Evolutionary conservation across 768 basidiomycete genomes (phyloP).

Genomic region (Fibroporia radiculosa): DNA sequence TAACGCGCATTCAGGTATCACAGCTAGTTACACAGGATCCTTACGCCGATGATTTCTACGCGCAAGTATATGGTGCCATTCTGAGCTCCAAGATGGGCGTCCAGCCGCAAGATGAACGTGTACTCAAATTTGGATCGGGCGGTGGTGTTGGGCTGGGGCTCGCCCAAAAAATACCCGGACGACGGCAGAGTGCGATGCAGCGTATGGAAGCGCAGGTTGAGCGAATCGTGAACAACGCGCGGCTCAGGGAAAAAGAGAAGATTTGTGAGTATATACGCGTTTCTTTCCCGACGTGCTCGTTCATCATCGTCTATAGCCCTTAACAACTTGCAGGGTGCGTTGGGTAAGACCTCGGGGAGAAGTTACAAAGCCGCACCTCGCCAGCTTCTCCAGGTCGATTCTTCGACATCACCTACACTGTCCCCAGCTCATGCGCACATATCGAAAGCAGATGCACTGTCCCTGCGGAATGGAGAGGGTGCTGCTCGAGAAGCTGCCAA

Average conservation of each 20-base stretch:
- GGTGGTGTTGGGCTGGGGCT: slow-evolving; percentile 84
- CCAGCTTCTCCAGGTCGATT: slow-evolving; percentile 86
- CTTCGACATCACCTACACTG: slow-evolving; percentile 34
- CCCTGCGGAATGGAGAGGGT: slow-evolving; percentile 35
- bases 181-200: slow-evolving; percentile 82
- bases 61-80: slow-evolving; percentile 88
- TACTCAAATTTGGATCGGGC: slow-evolving; percentile 77
- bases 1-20: slow-evolving; percentile 97
- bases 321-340: slow-evolving; percentile 82
- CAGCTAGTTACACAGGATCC: slow-evolving; percentile 97
- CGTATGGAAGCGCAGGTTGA: slow-evolving; percentile 95
- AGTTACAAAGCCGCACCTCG: slow-evolving; percentile 96
- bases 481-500: slow-evolving; percentile 70
- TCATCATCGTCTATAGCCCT: slow-evolving; percentile 35
- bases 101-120: slow-evolving; percentile 64
- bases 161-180: slow-evolving; percentile 54
- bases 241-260: slow-evolving; percentile 81
- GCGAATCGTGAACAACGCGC: slow-evolving; percentile 87
- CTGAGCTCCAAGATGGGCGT: slow-evolving; percentile 72
- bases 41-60: slow-evolving; percentile 97
- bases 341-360: slow-evolving; percentile 89
- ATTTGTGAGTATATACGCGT: slow-evolving; percentile 26
- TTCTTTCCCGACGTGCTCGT: slow-evolving; percentile 29
- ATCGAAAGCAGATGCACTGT: slow-evolving; percentile 41
- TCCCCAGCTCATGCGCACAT: slow-evolving; percentile 41